These are phyloP conservation scores for Neurospora terricola DNA, from an alignment of 495 filamentous ascomycete species.

Conservation along the genomic window DNA sequence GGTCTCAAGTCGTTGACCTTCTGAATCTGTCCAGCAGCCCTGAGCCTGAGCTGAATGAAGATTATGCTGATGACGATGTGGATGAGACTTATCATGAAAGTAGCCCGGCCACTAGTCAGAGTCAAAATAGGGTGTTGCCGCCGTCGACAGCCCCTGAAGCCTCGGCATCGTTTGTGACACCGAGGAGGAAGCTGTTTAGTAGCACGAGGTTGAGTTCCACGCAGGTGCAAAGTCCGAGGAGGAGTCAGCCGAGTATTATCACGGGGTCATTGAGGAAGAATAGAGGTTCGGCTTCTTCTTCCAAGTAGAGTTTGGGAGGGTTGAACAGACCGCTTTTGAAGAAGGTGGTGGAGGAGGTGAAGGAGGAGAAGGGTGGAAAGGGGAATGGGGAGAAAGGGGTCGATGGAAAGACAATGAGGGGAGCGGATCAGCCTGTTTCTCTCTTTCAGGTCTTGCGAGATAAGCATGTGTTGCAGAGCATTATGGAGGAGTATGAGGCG, in stretches of 20 bases:
- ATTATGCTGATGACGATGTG: constrained; percentile 35
- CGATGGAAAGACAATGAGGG: not conserved
- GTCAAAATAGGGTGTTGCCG: not conserved
- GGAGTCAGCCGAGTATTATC: not conserved
- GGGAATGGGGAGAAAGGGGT: not conserved
- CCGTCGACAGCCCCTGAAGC: not conserved
- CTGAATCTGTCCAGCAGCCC: constrained; percentile 22
- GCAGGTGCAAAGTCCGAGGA: not conserved
- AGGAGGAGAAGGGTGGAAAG: not conserved
- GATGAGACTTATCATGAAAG: constrained; percentile 26
- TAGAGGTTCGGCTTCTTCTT: not conserved
- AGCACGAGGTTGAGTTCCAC: not conserved
- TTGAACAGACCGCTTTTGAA: not conserved
- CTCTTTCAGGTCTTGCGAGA: not conserved
- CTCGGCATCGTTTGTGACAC: constrained; percentile 14
- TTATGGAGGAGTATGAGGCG: not conserved
- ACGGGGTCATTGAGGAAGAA: not conserved
- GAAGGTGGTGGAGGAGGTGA: not conserved
- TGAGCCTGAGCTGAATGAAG: constrained; percentile 25
- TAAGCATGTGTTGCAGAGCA: not conserved
- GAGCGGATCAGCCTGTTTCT: not conserved
- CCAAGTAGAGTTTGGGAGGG: not conserved
- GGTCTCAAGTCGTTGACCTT: constrained; percentile 31
- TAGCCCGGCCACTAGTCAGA: not conserved
- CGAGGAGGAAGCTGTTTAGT: constrained; percentile 4